Conservation (phyloP, 2,329 filamentous ascomycete species). For the Pestalotiopsis sp. region DNA sequence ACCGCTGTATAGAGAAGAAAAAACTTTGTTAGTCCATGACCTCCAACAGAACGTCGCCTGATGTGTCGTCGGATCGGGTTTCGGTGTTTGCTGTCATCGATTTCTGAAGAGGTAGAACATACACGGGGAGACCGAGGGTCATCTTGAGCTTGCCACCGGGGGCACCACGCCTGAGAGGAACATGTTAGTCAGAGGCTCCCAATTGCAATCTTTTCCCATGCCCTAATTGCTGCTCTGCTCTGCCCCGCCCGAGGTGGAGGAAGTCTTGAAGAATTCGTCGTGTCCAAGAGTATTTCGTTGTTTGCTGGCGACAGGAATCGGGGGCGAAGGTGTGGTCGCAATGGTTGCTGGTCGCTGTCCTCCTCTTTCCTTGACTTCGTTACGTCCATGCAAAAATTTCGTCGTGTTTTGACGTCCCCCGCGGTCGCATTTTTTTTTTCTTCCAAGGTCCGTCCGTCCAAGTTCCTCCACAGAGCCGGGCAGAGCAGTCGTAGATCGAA, state of each 20-base stretch:
- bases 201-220: neutral
- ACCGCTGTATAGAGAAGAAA: constrained; percentile 60
- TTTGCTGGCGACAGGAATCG: neutral
- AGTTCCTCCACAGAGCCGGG: neutral
- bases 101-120: constrained; percentile 52
- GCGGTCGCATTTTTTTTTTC: neutral
- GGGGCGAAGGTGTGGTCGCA: neutral
- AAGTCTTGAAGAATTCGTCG: neutral
- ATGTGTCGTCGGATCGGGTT: neutral
- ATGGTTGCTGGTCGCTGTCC: neutral
- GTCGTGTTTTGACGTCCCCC: neutral
- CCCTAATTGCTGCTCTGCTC: neutral
- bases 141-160: constrained; percentile 98
- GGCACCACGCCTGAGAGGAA: constrained; percentile 71
- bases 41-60: neutral
- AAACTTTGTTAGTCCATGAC: constrained; percentile 7
- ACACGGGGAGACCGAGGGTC: constrained; percentile 99
- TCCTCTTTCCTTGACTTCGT: neutral
- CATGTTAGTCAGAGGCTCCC: constrained; percentile 16
- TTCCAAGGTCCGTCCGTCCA: neutral
- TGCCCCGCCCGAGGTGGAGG: constrained; percentile 14
- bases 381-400: neutral
- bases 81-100: neutral
- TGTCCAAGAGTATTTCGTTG: neutral
- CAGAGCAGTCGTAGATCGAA: constrained; percentile 7